These are phyloP conservation scores for Allantophomopsis lycopodina DNA, from an alignment of 2,329 filamentous ascomycete species.

Conservation along the genomic window DNA sequence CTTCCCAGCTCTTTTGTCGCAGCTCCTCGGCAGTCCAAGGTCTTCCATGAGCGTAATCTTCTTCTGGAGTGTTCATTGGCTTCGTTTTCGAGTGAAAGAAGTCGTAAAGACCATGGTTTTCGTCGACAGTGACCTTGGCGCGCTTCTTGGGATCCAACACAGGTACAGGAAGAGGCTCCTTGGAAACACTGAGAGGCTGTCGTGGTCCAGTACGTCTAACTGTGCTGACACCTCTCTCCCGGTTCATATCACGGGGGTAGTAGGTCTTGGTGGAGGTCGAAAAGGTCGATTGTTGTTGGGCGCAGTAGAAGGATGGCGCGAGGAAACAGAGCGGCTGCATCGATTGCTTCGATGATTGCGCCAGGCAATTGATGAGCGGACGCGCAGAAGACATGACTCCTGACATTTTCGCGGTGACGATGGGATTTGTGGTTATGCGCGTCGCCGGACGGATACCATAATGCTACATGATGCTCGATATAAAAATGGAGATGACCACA, in stretches of 20 bases:
- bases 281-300: constrained; percentile 15
- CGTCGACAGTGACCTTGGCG: constrained; percentile 38
- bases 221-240: constrained; percentile 66
- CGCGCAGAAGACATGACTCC: constrained; percentile 1
- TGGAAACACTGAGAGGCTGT: constrained; percentile 60
- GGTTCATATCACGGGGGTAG: constrained; percentile 57
- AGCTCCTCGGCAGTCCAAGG: constrained; percentile 79
- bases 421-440: constrained; percentile 1
- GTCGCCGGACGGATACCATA: not conserved
- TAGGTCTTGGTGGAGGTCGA: constrained; percentile 13
- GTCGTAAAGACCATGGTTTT: constrained; percentile 78
- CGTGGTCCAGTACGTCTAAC: constrained; percentile 65
- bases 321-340: constrained; percentile 16
- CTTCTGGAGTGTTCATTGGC: constrained; percentile 57
- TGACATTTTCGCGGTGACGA: constrained; percentile 3
- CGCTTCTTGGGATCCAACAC: constrained; percentile 43
- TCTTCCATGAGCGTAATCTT: constrained; percentile 62
- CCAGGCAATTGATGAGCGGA: constrained; percentile 4
- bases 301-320: constrained; percentile 13
- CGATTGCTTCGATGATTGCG: constrained; percentile 4
- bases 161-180: constrained; percentile 61
- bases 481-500: too few species aligned
- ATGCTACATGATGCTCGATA: too few species aligned
- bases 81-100: constrained; percentile 70
- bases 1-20: constrained; percentile 81